Base-by-base conservation (phyloP, 2,329 filamentous ascomycete species). In the Ophiostoma piceae region DNA sequence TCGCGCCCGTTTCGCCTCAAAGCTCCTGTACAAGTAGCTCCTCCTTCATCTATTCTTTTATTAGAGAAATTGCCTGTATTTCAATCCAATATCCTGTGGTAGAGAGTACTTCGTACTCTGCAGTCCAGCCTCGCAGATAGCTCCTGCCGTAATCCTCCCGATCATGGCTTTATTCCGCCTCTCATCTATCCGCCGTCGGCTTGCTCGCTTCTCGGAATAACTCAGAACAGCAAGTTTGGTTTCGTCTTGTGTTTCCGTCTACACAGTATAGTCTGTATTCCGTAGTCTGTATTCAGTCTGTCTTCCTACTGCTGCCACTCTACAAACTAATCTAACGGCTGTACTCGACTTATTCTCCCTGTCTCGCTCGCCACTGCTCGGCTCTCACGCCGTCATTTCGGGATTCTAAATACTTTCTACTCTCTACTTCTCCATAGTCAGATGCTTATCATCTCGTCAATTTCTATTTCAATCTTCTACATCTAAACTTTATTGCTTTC, bases 151-250 rank as follows among this genome's bases (percentile, higher is more conserved):
- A 22, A 11, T 12, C 22, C 8, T 22, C 51, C 22, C 51, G 51
- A 2, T 57, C 22, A 16, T 14, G 51, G 51, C 51, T 26, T 16
- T 57, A 57, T 29, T 26, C 22, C 51, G 11, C 26, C 19, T 57
- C 51, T 57, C 9, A 8, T 57, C 22, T 26, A 26, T 57, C 22
- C 22, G 51, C 51, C n/a, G 8, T 14, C 51, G n/a, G 9, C 51
- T 57, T 26, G n/a, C n/a, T 26, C 22, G 51, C 51, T 57, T 57
- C 19, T 54, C 22, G 51, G 51, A 57, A 57, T n/a, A 57, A 54
- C 6, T 7, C 19, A 22, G 12, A 57, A 26, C 11, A 57, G 51
- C 22, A 26, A 57, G 51, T 57, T 29, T 57, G 22, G n/a, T 26
- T 57, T 57, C 51, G 51, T 12, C 22, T 57, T 26, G 19, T 26